Base-by-base conservation (phyloP, 1,284 basidiomycete species). In the Leccinum pachyderme region DNA sequence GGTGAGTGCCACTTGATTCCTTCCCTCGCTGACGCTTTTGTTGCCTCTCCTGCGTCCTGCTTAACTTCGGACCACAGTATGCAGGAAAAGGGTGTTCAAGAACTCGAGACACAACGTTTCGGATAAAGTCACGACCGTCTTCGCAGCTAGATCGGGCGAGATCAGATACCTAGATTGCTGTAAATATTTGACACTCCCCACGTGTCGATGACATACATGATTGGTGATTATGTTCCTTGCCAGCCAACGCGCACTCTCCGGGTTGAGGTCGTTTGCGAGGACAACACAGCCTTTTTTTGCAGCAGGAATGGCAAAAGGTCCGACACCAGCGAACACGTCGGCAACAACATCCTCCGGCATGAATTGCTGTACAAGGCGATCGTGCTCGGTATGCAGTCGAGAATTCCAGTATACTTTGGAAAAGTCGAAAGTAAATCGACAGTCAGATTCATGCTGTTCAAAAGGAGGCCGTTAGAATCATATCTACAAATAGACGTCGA, bases 321-420 rank as follows among this genome's bases (percentile, higher is more conserved):
- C 97, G 1, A 99, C 95, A 12, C 97, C 97, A 1, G 97, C 97
- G 74, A 99, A 97, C 24, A 93, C 94, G 71, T 99, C 97, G 0
- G 86, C 92, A 18, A 98, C 79, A 13, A 92, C 84, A 53, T 95
- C 89, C 18, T 83, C 78, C 0, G 84, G 81, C 25, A 78, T 69
- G 71, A 98, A 90, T 24, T 76, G 60, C 18, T 80, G 70, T 39
- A 98, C 87, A 13, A 99, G 78, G 4, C 95, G 84, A 35, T 86
- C 85, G 65, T 99, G 97, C 68, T 99, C 97, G 1, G 86, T 86
- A 60, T 94, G 91, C 33, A 99, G 74, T 18, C 97, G 84, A 18
- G 95, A 96, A 75, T 99, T 99, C 95, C 95, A 99, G 73, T 99
- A 99, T 3, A 99, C 97, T 63, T 86, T 81, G 8, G 91, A 87